Evolutionary conservation across 345 rosid species (phyloP).

Genomic region (Salix caprea): DNA sequence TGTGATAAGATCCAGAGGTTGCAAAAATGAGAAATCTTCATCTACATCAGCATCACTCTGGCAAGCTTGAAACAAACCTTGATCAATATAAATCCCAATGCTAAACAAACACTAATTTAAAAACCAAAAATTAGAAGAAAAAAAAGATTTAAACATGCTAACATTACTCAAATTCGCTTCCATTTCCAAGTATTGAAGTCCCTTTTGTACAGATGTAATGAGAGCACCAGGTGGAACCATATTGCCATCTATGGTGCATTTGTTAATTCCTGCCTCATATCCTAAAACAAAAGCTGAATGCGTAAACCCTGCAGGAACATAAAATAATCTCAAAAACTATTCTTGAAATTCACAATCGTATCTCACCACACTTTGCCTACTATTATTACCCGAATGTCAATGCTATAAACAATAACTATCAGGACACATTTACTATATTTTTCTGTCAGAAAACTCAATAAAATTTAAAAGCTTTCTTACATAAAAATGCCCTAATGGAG

Average conservation of each 20-base stretch:
- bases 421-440: neutral
- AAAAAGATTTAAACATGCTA: conserved; percentile 31
- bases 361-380: neutral
- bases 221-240: conserved; percentile 96
- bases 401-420: neutral
- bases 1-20: conserved; percentile 93
- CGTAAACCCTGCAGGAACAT: conserved; percentile 56
- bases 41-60: conserved; percentile 80
- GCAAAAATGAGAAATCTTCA: conserved; percentile 93
- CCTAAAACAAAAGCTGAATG: conserved; percentile 92
- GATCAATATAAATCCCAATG: conserved; percentile 28
- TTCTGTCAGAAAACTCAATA: neutral
- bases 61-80: conserved; percentile 33
- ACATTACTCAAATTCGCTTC: conserved; percentile 89
- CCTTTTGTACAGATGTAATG: conserved; percentile 81
- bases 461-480: too few relatives aligned
- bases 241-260: conserved; percentile 83
- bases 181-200: conserved; percentile 97
- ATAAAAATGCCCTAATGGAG: neutral
- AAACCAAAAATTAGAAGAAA: neutral
- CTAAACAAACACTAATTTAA: neutral
- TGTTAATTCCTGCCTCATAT: conserved; percentile 87
- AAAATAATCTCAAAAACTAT: neutral
- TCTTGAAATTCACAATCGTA: neutral
- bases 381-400: neutral